Conservation (phyloP, 352 stramenopile species). For the Phytopythium litorale region DNA sequence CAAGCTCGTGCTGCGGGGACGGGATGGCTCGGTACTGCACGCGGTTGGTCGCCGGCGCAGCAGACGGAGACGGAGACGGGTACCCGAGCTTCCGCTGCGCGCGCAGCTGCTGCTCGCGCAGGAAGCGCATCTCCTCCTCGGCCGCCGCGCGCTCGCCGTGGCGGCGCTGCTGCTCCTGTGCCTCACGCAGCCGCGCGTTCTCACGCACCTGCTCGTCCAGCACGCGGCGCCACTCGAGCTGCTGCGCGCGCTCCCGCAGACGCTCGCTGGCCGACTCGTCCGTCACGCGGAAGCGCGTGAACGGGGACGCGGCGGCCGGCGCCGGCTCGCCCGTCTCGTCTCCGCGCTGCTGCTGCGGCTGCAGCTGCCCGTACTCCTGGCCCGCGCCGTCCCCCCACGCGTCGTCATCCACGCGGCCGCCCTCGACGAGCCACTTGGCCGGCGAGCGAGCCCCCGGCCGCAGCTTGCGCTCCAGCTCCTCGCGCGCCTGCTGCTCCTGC, state of each 20-base stretch:
- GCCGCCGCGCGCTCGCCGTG: slow-evolving; percentile 34
- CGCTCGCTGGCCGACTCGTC: slow-evolving; percentile 55
- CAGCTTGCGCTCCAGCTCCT: slow-evolving; percentile 56
- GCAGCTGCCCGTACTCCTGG: slow-evolving; percentile 3
- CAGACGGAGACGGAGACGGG: slow-evolving; percentile 14
- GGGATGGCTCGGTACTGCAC: slow-evolving; percentile 14
- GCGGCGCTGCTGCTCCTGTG: slow-evolving; percentile 35
- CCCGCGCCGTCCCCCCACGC: neutral
- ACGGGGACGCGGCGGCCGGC: slow-evolving; percentile 20
- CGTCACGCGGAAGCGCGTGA: slow-evolving; percentile 52
- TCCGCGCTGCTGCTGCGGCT: slow-evolving; percentile 22
- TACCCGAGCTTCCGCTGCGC: slow-evolving; percentile 43
- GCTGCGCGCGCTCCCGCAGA: slow-evolving; percentile 53
- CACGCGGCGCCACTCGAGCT: slow-evolving; percentile 64
- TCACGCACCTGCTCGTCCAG: slow-evolving; percentile 76
- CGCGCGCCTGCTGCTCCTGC: slow-evolving; percentile 46
- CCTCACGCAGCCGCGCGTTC: slow-evolving; percentile 46
- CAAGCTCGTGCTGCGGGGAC: slow-evolving; percentile 5
- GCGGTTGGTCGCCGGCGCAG: slow-evolving; percentile 5
- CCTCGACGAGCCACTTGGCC: slow-evolving; percentile 69
- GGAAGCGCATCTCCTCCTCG: slow-evolving; percentile 43
- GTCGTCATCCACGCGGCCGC: slow-evolving; percentile 30
- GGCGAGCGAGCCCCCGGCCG: slow-evolving; percentile 46
- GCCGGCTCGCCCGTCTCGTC: slow-evolving; percentile 23
- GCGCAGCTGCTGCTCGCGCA: slow-evolving; percentile 58